These are phyloP conservation scores for Penicillium dipodomyicola DNA, from an alignment of 495 filamentous ascomycete genomes.

Conservation along the genomic window DNA sequence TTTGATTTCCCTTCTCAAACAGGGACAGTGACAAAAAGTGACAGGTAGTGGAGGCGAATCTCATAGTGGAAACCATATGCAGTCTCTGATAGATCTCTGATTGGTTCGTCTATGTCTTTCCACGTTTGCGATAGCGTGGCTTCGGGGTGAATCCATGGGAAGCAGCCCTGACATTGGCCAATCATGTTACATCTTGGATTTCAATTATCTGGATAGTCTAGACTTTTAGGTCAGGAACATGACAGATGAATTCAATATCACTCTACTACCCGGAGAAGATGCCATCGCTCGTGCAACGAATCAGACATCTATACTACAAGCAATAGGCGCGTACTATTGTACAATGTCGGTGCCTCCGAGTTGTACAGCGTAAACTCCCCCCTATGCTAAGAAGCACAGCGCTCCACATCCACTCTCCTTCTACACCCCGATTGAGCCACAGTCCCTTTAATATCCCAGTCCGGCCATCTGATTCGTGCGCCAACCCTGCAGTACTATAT, in stretches of 20 bases:
- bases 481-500: constrained; percentile 1
- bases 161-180: constrained; percentile 15
- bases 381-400: constrained; percentile 8
- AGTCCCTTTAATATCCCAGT: neutral
- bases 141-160: constrained; percentile 18
- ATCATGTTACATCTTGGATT: neutral
- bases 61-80: neutral
- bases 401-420: constrained; percentile 15
- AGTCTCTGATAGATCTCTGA: constrained; percentile 5
- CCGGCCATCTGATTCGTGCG: constrained; percentile 16
- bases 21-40: constrained; percentile 13
- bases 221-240: neutral
- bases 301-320: neutral
- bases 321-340: neutral
- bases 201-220: neutral
- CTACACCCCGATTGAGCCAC: constrained; percentile 17
- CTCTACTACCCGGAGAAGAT: neutral
- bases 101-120: constrained; percentile 15
- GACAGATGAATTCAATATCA: neutral
- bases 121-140: constrained; percentile 18
- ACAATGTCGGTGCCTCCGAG: constrained; percentile 3
- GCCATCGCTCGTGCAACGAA: neutral
- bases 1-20: neutral
- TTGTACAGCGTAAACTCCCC: neutral
- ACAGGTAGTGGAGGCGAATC: constrained; percentile 21